These are phyloP conservation scores for Stephania yunnanensis DNA, from an alignment of 164 flowering plant species.

Conservation along the genomic window DNA sequence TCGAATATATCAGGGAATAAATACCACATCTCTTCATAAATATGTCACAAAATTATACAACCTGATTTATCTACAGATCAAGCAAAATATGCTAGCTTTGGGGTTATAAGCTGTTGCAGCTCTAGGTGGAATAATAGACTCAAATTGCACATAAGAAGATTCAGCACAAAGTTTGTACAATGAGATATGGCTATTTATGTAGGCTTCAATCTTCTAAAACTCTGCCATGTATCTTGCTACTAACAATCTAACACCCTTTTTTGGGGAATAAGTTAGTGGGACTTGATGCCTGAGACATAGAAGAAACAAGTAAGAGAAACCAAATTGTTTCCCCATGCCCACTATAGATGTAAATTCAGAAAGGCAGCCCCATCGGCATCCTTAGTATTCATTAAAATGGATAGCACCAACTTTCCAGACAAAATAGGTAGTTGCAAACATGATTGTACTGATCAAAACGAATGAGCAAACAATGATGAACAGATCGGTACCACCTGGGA, in stretches of 20 bases:
- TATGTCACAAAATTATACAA: no score
- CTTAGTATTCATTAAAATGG: slow-evolving; percentile 74
- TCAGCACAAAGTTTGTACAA: slow-evolving; percentile 11
- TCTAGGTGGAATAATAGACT: no score
- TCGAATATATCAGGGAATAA: no score
- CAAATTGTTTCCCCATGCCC: slow-evolving; percentile 4
- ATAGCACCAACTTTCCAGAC: slow-evolving; percentile 98
- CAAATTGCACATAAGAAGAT: neutral
- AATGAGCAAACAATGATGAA: slow-evolving; percentile 54
- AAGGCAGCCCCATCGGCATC: slow-evolving; percentile 5
- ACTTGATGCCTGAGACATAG: neutral
- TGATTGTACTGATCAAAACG: slow-evolving; percentile 67
- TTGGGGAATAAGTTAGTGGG: neutral
- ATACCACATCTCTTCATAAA: neutral
- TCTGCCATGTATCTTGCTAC: neutral
- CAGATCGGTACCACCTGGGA: slow-evolving; percentile 74
- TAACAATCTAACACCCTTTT: neutral
- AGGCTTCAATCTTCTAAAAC: neutral
- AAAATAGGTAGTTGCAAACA: slow-evolving; percentile 79
- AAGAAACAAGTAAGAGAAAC: slow-evolving; percentile 8
- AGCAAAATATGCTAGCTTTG: neutral
- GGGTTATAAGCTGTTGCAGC: neutral
- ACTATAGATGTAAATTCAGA: neutral
- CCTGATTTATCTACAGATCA: no score
- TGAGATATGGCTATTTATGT: neutral